Conservation (phyloP, 352 stramenopile species). For the Peronospora farinosa region DNA sequence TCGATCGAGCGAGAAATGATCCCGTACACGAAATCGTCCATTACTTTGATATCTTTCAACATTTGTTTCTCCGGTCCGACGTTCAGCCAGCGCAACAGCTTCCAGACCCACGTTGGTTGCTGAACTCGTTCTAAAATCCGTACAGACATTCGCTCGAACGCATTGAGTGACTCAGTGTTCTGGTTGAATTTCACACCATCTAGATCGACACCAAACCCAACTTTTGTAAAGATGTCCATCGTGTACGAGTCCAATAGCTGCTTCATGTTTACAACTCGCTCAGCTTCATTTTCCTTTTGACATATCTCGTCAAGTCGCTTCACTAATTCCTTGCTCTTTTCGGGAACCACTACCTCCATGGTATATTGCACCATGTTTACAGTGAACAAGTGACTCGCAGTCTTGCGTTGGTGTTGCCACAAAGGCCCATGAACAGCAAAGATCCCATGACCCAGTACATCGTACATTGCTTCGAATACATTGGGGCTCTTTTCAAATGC, state of each 20-base stretch:
- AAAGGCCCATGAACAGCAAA: slow-evolving; percentile 56
- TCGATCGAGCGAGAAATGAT: slow-evolving; percentile 36
- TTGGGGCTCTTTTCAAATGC: slow-evolving; percentile 62
- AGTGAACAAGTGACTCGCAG: slow-evolving; percentile 87
- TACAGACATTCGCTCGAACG: slow-evolving; percentile 34
- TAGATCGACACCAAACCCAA: slow-evolving; percentile 65
- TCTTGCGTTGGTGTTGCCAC: slow-evolving; percentile 82
- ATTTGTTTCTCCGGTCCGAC: slow-evolving; percentile 36
- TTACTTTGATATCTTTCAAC: slow-evolving; percentile 22
- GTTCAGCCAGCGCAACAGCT: slow-evolving; percentile 35
- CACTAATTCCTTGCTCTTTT: slow-evolving; percentile 35
- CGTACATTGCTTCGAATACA: slow-evolving; percentile 32
- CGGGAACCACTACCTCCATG: slow-evolving; percentile 46
- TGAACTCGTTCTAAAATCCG: slow-evolving; percentile 35
- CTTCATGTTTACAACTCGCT: slow-evolving; percentile 38
- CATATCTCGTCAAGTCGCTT: slow-evolving; percentile 26
- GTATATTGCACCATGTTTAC: slow-evolving; percentile 48
- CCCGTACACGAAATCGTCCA: slow-evolving; percentile 28
- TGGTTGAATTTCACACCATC: slow-evolving; percentile 35
- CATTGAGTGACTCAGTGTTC: slow-evolving; percentile 29
- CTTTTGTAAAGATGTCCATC: slow-evolving; percentile 69
- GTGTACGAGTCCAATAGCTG: slow-evolving; percentile 48
- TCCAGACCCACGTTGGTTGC: slow-evolving; percentile 35
- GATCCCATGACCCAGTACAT: slow-evolving; percentile 80
- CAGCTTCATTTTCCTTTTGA: slow-evolving; percentile 5